A percentile compares a stretch with the other conserved stretches of the same genome.
Conservation (phyloP, 2,329 filamentous ascomycete genomes). For the Hypoxylon sp. region DNA sequence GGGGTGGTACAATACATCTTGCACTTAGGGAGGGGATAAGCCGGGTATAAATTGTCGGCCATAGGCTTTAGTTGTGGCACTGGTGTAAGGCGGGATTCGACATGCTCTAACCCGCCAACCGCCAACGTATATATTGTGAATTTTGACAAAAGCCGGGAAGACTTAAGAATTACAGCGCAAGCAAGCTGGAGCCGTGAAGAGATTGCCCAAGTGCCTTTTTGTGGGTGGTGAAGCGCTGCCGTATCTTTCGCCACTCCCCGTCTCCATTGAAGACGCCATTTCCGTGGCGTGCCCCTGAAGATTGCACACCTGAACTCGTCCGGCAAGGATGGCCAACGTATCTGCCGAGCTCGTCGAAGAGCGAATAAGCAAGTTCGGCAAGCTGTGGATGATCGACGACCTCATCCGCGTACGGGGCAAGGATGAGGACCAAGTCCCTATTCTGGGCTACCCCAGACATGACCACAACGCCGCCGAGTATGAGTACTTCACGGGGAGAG, state of each 20-base stretch:
- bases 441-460: slow-evolving; percentile 55
- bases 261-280: neutral
- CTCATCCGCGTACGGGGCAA: slow-evolving; percentile 54
- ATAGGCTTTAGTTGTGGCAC: slow-evolving; percentile 3
- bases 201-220: no score
- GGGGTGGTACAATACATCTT: neutral
- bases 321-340: slow-evolving; percentile 45
- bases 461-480: slow-evolving; percentile 52
- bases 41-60: slow-evolving; percentile 16
- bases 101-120: no score
- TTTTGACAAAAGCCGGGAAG: neutral
- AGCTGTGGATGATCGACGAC: slow-evolving; percentile 56
- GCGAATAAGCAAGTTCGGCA: slow-evolving; percentile 52
- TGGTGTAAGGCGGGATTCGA: neutral
- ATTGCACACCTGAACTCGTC: neutral
- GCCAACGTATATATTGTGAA: no score
- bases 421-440: slow-evolving; percentile 55
- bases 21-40: slow-evolving; percentile 10
- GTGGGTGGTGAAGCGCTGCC: no score
- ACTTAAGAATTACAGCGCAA: neutral
- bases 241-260: neutral
- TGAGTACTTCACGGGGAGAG: slow-evolving; percentile 56
- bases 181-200: neutral
- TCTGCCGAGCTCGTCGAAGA: slow-evolving; percentile 46
- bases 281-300: no score